These are phyloP conservation scores for Saprolegnia parasitica DNA, from an alignment of 352 stramenopile species.

Conservation along the genomic window DNA sequence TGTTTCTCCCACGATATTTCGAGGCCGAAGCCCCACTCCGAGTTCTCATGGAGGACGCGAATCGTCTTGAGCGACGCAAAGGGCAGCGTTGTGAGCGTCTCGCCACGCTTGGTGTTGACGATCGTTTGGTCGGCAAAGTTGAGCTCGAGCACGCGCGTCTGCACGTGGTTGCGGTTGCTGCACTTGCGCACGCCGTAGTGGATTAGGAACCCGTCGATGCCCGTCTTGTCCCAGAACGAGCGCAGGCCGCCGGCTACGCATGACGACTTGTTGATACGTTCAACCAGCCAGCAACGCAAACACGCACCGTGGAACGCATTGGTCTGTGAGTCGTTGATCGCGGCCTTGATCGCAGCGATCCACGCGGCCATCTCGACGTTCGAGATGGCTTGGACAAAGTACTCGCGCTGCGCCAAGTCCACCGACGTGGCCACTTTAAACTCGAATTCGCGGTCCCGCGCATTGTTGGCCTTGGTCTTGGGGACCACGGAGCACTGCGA, in stretches of 20 bases:
- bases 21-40: conserved; percentile 55
- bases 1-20: conserved; percentile 62
- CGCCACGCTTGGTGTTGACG: conserved; percentile 67
- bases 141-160: conserved; percentile 77
- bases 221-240: conserved; percentile 64
- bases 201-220: conserved; percentile 75
- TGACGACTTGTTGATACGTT: too few species aligned
- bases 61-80: conserved; percentile 64
- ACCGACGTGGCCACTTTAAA: conserved; percentile 76
- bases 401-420: conserved; percentile 61
- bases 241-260: conserved; percentile 12
- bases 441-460: conserved; percentile 22
- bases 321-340: conserved; percentile 77
- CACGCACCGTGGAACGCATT: conserved; percentile 60
- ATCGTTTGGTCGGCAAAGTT: conserved; percentile 85
- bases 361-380: conserved; percentile 81
- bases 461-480: conserved; percentile 47
- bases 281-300: conserved; percentile 4
- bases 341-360: conserved; percentile 71
- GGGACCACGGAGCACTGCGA: conserved; percentile 55
- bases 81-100: conserved; percentile 68
- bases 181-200: conserved; percentile 80
- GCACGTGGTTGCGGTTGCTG: conserved; percentile 68
- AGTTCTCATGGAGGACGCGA: conserved; percentile 24
- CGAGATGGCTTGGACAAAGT: conserved; percentile 52